Conservation (phyloP, 1,284 basidiomycete genomes). For the Microbotryum scabiosae region DNA sequence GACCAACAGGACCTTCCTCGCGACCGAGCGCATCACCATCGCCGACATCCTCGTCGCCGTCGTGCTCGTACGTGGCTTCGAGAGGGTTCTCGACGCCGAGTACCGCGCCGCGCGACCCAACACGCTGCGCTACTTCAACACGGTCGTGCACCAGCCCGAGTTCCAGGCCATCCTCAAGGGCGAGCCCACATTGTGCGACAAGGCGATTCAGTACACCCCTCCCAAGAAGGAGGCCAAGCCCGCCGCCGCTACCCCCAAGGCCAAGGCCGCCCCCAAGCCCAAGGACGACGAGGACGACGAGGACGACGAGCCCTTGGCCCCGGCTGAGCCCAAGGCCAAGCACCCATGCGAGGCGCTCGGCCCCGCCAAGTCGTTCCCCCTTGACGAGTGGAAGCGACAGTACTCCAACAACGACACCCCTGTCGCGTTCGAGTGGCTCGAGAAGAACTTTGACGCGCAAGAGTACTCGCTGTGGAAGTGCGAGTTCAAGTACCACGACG, state of each 20-base stretch:
- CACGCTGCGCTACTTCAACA: conserved; percentile 59
- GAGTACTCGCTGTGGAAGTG: conserved; percentile 89
- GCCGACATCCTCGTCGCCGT: conserved; percentile 73
- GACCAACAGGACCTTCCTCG: conserved; percentile 74
- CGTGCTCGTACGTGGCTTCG: conserved; percentile 42
- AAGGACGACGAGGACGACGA: conserved; percentile 59
- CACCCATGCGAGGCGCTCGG: conserved; percentile 73
- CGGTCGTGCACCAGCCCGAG: conserved; percentile 65
- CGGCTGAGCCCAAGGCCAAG: conserved; percentile 66
- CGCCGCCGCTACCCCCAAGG: conserved; percentile 47
- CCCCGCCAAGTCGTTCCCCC: conserved; percentile 87
- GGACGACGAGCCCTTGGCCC: conserved; percentile 49
- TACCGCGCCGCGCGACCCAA: conserved; percentile 63
- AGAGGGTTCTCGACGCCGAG: conserved; percentile 52
- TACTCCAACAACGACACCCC: conserved; percentile 95
- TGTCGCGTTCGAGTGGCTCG: conserved; percentile 36
- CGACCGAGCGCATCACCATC: conserved; percentile 85
- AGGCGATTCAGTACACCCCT: conserved; percentile 61
- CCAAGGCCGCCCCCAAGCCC: conserved; percentile 51
- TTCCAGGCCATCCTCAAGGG: conserved; percentile 48
- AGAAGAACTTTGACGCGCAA: conserved; percentile 68
- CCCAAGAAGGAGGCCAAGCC: conserved; percentile 62
- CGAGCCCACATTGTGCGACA: conserved; percentile 56
- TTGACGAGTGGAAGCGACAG: conserved; percentile 95
- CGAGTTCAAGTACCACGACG: conserved; percentile 95